A percentile compares a stretch with the other conserved stretches of the same genome.
Evolutionary conservation across 164 flowering plant genomes (phyloP).

Genomic region (Saururus chinensis): DNA sequence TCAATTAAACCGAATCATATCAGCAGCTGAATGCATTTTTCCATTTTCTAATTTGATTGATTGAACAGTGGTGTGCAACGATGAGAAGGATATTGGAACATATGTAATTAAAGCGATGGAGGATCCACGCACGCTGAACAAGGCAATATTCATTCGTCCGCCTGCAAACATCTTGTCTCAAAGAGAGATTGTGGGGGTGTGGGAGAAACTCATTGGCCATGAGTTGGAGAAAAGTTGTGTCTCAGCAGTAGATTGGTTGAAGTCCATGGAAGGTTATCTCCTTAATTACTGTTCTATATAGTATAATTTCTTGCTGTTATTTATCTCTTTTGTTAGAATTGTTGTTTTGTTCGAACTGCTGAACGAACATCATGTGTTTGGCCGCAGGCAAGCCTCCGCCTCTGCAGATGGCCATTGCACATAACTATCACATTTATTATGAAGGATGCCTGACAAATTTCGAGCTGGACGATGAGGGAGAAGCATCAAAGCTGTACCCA

Average conservation of each 20-base stretch:
- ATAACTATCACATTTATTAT: conserved; percentile 2
- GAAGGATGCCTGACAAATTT: conserved; percentile 5
- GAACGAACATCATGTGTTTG: not conserved
- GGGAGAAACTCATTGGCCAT: conserved; percentile 6
- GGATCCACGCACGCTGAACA: conserved; percentile 3
- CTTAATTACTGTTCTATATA: too few species aligned
- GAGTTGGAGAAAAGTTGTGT: not conserved
- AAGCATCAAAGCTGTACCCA: conserved; percentile 5
- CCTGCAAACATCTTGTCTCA: conserved; percentile 1
- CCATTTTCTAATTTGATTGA: too few species aligned
- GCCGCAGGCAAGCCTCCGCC: conserved; percentile 3
- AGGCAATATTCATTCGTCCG: not conserved
- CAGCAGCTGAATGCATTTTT: too few species aligned
- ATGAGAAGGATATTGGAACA: conserved; percentile 4
- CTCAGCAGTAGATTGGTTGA: conserved; percentile 2
- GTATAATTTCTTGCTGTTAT: too few species aligned
- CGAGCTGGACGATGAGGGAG: not conserved
- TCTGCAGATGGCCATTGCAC: not conserved
- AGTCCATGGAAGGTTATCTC: conserved; percentile 1
- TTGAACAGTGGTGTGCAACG: conserved; percentile 1
- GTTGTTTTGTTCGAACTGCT: too few species aligned
- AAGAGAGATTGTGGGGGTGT: conserved; percentile 2
- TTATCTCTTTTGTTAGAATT: too few species aligned
- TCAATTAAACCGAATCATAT: not conserved
- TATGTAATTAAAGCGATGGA: not conserved